phyloP scores from a whole-genome alignment of 345 rosid species.

The Arabis hirsuta region DNA sequence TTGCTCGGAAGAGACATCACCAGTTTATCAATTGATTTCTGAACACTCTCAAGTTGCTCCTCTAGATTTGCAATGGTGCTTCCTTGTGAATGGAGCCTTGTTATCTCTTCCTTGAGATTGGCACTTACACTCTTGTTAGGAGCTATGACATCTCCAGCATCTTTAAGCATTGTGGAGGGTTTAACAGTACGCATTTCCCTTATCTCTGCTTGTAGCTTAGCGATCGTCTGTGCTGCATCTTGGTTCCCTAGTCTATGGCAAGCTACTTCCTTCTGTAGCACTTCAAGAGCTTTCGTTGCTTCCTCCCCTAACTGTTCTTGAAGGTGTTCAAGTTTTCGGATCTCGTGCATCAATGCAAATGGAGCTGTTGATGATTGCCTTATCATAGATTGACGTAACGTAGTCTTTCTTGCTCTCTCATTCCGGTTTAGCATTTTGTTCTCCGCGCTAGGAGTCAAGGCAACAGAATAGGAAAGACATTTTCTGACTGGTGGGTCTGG shows the following conservation, averaged over 20 bases:
- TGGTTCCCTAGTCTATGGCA: constrained; percentile 97
- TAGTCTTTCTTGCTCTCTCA: constrained; percentile 65
- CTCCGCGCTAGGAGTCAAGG: constrained; percentile 58
- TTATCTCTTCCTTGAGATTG: constrained; percentile 96
- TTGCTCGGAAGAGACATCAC: constrained; percentile 95
- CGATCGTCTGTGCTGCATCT: constrained; percentile 99
- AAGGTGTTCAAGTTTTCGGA: constrained; percentile 97
- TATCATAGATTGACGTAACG: constrained; percentile 85
- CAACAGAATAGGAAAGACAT: constrained; percentile 85
- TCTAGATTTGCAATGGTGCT: constrained; percentile 92
- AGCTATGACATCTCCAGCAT: constrained; percentile 61
- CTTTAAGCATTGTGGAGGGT: constrained; percentile 52
- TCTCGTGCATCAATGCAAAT: constrained; percentile 95
- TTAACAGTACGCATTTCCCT: constrained; percentile 82
- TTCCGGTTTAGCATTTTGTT: constrained; percentile 53
- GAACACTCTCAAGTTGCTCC: constrained; percentile 95
- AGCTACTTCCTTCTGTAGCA: constrained; percentile 95
- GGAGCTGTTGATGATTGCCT: constrained; percentile 96
- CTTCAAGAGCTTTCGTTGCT: constrained; percentile 94
- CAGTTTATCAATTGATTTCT: constrained; percentile 93
- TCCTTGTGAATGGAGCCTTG: constrained; percentile 98
- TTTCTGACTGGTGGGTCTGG: constrained; percentile 75
- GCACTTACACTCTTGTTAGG: constrained; percentile 88
- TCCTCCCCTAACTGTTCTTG: constrained; percentile 98
- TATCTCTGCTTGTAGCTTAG: constrained; percentile 96